Evolutionary conservation across 2,329 filamentous ascomycete species (phyloP), one percentile per base, ranked within the genome.

Genomic region (Fusarium palustre): DNA sequence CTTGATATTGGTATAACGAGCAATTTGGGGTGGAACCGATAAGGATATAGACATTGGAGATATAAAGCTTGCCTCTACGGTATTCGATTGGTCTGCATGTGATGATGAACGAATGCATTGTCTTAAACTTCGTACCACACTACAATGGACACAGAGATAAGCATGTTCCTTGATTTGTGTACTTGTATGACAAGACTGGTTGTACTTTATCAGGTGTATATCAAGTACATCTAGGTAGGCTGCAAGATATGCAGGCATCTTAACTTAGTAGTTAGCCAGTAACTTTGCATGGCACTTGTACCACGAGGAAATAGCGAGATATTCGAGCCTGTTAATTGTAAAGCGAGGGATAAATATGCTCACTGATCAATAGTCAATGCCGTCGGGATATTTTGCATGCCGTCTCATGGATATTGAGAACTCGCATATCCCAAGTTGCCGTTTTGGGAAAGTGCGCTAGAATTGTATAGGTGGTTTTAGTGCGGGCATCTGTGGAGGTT

Each of bases 381-480:
- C 24, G 22, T 25, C 18, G 20, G 18, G 9, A 33, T 33, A 36
- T 25, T 34, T 34, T 48, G 15, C 12, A 7, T 2, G 16, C 25
- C 41, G 15, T 25, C 41, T 42, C 41, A 18, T 11, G 18, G 47
- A 38, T 34, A n/a, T n/a, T 38, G 22, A 49, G 12, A 28, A 28
- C 18, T 46, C 7, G 39, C 22, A 42, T 42, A 16, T 11, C 5
- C 39, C 12, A 48, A 12, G 24, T 50, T 50, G 33, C 48, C 48
- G 18, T 38, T 50, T 50, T 16, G 24, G 48, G 48, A 50, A 50
- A 50, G 18, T 39, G 33, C 48, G 28, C 45, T 47, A 47, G 22
- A 33, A 5, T 38, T n/a, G 25, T 25, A 25, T 25, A 25, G 24
- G 24, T 16, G 48, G 5, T 16, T 39, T 13, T 39, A 50, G 24